Conservation (phyloP, 352 stramenopile species). For the Aphanomyces invadans region DNA sequence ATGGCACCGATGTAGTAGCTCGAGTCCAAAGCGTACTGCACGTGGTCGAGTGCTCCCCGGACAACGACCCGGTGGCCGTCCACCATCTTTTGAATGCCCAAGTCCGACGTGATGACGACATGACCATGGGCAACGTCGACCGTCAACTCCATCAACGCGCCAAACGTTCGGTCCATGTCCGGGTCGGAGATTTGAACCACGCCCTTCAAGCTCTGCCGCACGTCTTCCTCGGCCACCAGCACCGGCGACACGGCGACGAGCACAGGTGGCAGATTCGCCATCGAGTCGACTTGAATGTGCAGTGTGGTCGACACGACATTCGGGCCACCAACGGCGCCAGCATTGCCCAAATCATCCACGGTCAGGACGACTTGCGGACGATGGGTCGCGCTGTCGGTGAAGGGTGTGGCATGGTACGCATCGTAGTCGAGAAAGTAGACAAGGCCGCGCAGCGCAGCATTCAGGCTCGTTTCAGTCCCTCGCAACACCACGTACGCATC, state of each 20-base stretch:
- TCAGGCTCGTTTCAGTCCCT: conserved; percentile 31
- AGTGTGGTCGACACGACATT: conserved; percentile 34
- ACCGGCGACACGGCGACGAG: conserved; percentile 8
- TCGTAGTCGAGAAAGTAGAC: conserved; percentile 35
- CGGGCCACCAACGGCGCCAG: conserved; percentile 43
- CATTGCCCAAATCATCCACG: conserved; percentile 47
- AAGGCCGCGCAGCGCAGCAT: conserved; percentile 37
- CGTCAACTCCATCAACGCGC: conserved; percentile 33
- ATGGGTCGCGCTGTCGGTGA: conserved; percentile 2
- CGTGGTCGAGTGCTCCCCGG: conserved; percentile 38
- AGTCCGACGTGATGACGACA: conserved; percentile 27
- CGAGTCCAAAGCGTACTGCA: conserved; percentile 48
- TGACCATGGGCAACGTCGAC: conserved; percentile 28
- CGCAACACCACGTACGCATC: neutral
- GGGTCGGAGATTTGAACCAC: conserved; percentile 25
- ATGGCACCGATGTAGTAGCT: conserved; percentile 39
- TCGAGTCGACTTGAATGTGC: conserved; percentile 32
- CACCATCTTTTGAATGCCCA: conserved; percentile 31
- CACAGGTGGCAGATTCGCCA: conserved; percentile 28
- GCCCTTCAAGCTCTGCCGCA: conserved; percentile 28
- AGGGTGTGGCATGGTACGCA: conserved; percentile 31
- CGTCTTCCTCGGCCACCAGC: conserved; percentile 35
- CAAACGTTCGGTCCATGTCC: conserved; percentile 27
- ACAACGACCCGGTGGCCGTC: conserved; percentile 28
- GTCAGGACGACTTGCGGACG: conserved; percentile 43